phyloP scores from a whole-genome alignment of 192 early-diverging fungal species.

The Spizellomyces punctatus region DNA sequence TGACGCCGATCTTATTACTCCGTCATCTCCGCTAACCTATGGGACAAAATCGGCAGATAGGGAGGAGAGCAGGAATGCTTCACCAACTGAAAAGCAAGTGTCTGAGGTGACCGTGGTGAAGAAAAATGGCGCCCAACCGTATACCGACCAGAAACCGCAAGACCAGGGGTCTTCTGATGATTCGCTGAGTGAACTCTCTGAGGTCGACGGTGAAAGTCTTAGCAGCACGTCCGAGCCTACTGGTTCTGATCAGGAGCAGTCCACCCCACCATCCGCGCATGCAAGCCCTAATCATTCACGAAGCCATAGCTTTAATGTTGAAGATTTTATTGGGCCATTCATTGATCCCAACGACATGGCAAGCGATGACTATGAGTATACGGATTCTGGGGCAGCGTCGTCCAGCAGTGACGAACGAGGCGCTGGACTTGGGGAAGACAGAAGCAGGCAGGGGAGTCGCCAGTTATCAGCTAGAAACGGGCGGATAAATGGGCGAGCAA shows the following conservation, averaged over 20 bases:
- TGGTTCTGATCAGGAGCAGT: background rate
- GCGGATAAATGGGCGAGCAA: too few relatives aligned
- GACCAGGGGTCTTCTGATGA: slow-evolving; percentile 8
- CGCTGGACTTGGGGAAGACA: too few relatives aligned
- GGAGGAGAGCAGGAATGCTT: background rate
- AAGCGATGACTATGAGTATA: slow-evolving; percentile 28
- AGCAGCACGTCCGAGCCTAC: slow-evolving; percentile 3
- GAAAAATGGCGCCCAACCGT: background rate
- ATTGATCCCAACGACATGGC: slow-evolving; percentile 28
- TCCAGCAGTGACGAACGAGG: background rate
- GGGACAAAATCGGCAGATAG: background rate
- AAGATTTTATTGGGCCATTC: slow-evolving; percentile 18
- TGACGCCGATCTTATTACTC: background rate
- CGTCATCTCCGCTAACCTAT: background rate
- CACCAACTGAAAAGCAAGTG: background rate
- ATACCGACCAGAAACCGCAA: background rate
- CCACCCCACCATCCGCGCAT: background rate
- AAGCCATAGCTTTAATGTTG: background rate
- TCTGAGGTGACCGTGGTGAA: background rate
- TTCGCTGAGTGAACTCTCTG: slow-evolving; percentile 20
- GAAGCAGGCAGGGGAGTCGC: too few relatives aligned
- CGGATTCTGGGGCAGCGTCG: slow-evolving; percentile 5
- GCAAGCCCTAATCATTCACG: background rate
- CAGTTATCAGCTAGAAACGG: too few relatives aligned
- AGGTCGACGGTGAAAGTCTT: slow-evolving; percentile 8